These are phyloP conservation scores for Primulina eburnea DNA, from an alignment of 257 asterid species.

Conservation along the genomic window DNA sequence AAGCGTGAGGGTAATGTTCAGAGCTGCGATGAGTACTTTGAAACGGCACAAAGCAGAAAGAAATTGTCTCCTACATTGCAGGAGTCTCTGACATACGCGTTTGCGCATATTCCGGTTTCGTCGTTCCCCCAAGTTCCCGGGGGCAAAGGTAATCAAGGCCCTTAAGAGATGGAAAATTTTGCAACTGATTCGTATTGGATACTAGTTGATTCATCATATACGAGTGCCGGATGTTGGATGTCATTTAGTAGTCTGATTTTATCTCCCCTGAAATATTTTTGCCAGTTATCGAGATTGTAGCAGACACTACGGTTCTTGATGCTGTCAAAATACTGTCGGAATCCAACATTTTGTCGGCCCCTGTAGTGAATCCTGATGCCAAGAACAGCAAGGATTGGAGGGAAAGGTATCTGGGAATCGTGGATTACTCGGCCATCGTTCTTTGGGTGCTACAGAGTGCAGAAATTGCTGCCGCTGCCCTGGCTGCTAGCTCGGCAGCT, in stretches of 20 bases:
- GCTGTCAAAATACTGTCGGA: constrained; percentile 72
- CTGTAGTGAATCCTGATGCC: constrained; percentile 55
- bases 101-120: constrained; percentile 65
- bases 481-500: constrained; percentile 71
- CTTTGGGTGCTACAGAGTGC: constrained; percentile 89
- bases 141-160: constrained; percentile 54
- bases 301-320: constrained; percentile 61
- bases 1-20: constrained; percentile 23
- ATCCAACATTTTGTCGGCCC: constrained; percentile 81
- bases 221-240: not conserved
- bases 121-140: constrained; percentile 83
- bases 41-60: constrained; percentile 61
- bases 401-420: constrained; percentile 59
- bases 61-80: constrained; percentile 54
- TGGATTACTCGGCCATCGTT: constrained; percentile 79
- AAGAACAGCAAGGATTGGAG: constrained; percentile 57
- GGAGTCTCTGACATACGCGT: constrained; percentile 64
- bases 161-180: not conserved
- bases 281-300: constrained; percentile 70
- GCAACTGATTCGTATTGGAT: too few species aligned
- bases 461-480: constrained; percentile 73
- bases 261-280: not conserved
- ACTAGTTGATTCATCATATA: not conserved
- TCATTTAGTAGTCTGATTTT: not conserved
- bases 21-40: constrained; percentile 74